These are phyloP conservation scores for Pseudonitzschia pungens DNA, from an alignment of 108 stramenopile species.

Conservation along the genomic window DNA sequence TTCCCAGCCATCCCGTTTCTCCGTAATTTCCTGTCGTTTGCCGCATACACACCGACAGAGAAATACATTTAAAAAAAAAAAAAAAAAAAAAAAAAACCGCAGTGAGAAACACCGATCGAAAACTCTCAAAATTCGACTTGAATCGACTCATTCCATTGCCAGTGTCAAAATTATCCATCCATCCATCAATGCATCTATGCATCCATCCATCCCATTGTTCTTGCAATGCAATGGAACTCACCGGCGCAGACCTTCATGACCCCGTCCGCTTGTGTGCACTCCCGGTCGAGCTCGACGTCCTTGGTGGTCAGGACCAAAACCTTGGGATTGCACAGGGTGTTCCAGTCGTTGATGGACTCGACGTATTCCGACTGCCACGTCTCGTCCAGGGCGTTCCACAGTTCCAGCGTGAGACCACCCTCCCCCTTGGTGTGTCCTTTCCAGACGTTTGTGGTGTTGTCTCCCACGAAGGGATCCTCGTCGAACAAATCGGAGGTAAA, in stretches of 20 bases:
- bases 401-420: slow-evolving; percentile 53
- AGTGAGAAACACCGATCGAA: too few species aligned
- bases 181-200: too few species aligned
- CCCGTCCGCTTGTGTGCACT: slow-evolving; percentile 43
- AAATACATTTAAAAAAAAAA: background rate
- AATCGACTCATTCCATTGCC: too few species aligned
- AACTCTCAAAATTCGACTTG: too few species aligned
- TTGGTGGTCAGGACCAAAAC: slow-evolving; percentile 46
- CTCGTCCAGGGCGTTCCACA: slow-evolving; percentile 62
- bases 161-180: too few species aligned
- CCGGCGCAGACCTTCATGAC: slow-evolving; percentile 74
- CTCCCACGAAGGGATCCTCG: slow-evolving; percentile 54
- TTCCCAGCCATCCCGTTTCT: slow-evolving; percentile 74
- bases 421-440: slow-evolving; percentile 26
- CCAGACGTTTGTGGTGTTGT: slow-evolving; percentile 60
- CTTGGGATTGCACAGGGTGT: slow-evolving; percentile 43
- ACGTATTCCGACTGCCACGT: slow-evolving; percentile 61
- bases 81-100: background rate
- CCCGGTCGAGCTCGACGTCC: slow-evolving; percentile 38
- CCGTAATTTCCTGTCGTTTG: slow-evolving; percentile 60
- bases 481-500: slow-evolving; percentile 27
- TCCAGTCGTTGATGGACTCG: slow-evolving; percentile 63
- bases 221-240: background rate
- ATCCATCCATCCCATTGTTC: too few species aligned
- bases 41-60: too few species aligned